Base-by-base conservation (phyloP, 2,329 filamentous ascomycete species). In the Aspergillus calidoustus region DNA sequence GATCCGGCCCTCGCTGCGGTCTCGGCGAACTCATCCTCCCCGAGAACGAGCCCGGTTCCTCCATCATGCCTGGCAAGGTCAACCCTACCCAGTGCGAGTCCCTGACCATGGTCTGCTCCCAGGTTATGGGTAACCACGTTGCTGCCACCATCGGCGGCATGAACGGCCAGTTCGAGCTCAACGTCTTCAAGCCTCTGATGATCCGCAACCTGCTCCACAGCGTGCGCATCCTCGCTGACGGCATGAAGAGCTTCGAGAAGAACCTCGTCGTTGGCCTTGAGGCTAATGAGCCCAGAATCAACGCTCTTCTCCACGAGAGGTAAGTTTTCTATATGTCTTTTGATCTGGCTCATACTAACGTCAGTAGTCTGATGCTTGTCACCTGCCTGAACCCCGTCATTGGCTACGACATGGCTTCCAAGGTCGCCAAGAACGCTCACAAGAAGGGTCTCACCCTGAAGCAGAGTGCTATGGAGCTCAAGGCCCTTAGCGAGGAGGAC, bases 21-120 rank as follows among this genome's bases (percentile, higher is more conserved):
- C 89, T 98, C 23, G 94, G 93, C 68, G 95, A 99, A 83, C 87
- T 99, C 66, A 87, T 87, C 74, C 88, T 99, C 55, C 95, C 95
- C 28, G 95, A 99, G 84, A 99, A 99, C 82, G 95, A 99, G 84
- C 95, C 95, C 38, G 94, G 94, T 67, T 95, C 91, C 74, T 96
- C 91, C 71, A 98, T 99, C 84, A 99, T 99, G 95, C 95, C 95
- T 49, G 95, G 95, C 74, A 99, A 99, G 85, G 95, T 99, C 77
- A 99, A 99, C 84, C 95, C 95, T 34, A 99, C 95, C 34, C 95
- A 99, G 82, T 97, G 93, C 81, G 95, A 99, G 84, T 91, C 93
- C 64, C 83, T 99, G 78, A 98, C 95, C 71, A 99, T 99, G 95
- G 85, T 98, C 64, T 97, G 94, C 83, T 88, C 92, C 22, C 95